Base-by-base conservation (phyloP, 805 yeast genomes). In the Phaffomyces opuntiae region DNA sequence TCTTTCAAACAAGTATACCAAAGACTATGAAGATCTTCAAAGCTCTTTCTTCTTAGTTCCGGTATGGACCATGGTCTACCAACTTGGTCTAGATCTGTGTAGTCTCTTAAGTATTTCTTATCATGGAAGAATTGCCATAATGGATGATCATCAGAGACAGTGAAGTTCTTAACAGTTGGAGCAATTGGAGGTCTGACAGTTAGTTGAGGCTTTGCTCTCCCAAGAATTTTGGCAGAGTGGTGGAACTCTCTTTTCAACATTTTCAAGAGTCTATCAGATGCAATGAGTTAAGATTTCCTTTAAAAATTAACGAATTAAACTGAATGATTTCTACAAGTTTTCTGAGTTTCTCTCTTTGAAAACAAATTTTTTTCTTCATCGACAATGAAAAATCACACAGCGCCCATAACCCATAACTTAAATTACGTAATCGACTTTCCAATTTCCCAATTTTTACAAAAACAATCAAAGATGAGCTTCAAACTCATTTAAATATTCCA, bases 1-100 rank as follows among this genome's bases (percentile, higher is more conserved):
- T 93, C 96, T 61, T 79, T 85, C 53, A 91, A 66, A 54, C 90
- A 80, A 38, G 83, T 74, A 63, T 87, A 91, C 98, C 99, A 93
- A 56, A 93, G 70, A 34, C 80, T 77, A 65, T 93, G 99, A 55
- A 93, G 70, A 61, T 93, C 99, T 36, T 89, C 93, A 60, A 89
- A 93, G 16, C 87, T 79, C 65, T 93, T 93, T 50, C 95, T 76
- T 63, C 99, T 80, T 56, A 93, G 75, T 62, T 91, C 98, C 5
- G 88, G 83, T 44, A 89, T 73, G 7, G 83, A 68, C 99, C 99
- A 93, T 5, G 93, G 69, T 56, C 96, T 75, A 14, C 93, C 81
- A 9, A 70, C 67, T 27, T 64, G 60, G 42, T 75, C 69, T 27
- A 80, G 57, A 21, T 81, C 86, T 2, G 72, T 77, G 3, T 74